A percentile compares a stretch with the other conserved stretches of the same genome.
These are phyloP conservation scores for Penicillium samsonianum DNA, from an alignment of 495 filamentous ascomycete genomes.

Conservation along the genomic window DNA sequence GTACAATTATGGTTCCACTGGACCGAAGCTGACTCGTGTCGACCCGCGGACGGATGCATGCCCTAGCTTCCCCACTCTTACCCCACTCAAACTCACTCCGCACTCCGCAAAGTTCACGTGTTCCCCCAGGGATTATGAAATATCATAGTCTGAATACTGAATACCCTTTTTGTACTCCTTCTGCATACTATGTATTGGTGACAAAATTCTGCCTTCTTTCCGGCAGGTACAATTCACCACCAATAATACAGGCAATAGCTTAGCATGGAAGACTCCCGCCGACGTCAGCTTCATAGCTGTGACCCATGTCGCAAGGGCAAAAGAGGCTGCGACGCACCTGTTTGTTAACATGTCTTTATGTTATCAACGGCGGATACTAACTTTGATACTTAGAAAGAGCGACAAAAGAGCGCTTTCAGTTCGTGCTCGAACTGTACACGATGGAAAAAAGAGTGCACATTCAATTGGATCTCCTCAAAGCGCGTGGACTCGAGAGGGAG, in stretches of 20 bases:
- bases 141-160: no score
- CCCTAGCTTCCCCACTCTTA: not conserved
- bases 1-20: no score
- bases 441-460: conserved; percentile 35
- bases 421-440: conserved; percentile 32
- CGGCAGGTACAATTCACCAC: no score
- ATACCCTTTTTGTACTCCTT: no score
- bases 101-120: conserved; percentile 5
- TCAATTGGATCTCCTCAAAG: conserved; percentile 28
- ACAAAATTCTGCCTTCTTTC: not conserved
- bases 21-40: no score
- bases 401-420: conserved; percentile 12
- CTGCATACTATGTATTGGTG: no score
- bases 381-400: conserved; percentile 14
- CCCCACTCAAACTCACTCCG: conserved; percentile 6
- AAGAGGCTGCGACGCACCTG: conserved; percentile 42
- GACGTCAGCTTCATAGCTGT: conserved; percentile 44
- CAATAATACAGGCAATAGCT: not conserved
- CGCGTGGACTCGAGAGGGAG: conserved; percentile 7
- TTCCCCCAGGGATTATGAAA: not conserved
- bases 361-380: conserved; percentile 3
- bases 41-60: no score
- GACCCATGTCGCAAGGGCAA: conserved; percentile 50
- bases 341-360: conserved; percentile 3
- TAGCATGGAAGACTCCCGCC: conserved; percentile 14